These are phyloP conservation scores for Talaromyces sp. DNA, from an alignment of 2,329 filamentous ascomycete species.

Conservation along the genomic window DNA sequence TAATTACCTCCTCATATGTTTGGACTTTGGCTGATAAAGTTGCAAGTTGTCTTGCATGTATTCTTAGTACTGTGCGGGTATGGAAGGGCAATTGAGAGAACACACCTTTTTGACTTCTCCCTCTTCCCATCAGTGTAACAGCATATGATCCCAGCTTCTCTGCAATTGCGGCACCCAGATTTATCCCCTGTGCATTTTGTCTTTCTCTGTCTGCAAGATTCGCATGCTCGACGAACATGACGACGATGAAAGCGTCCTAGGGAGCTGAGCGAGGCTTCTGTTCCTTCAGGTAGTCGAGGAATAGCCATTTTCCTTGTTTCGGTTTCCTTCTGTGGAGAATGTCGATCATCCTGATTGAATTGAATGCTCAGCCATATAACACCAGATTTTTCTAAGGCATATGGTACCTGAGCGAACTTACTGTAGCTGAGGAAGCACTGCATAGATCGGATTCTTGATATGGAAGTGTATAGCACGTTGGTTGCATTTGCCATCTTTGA, in stretches of 20 bases:
- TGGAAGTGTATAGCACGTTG: constrained; percentile 31
- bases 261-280: constrained; percentile 33
- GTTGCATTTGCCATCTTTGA: constrained; percentile 31
- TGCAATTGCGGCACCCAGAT: constrained; percentile 44
- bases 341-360: constrained; percentile 25
- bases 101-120: constrained; percentile 45
- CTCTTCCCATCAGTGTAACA: constrained; percentile 47
- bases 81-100: not conserved
- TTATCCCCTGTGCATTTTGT: constrained; percentile 48
- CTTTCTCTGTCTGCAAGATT: constrained; percentile 46
- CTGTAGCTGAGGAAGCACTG: constrained; percentile 29
- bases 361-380: not conserved
- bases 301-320: constrained; percentile 37
- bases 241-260: constrained; percentile 37
- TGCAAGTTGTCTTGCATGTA: constrained; percentile 36
- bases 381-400: not conserved
- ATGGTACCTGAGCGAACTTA: constrained; percentile 20
- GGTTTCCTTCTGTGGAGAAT: constrained; percentile 25
- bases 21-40: constrained; percentile 42
- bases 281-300: constrained; percentile 34
- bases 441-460: constrained; percentile 32
- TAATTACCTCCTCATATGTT: constrained; percentile 40
- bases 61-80: not conserved
- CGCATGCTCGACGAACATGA: constrained; percentile 42
- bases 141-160: constrained; percentile 43